phyloP scores from a whole-genome alignment of 805 yeast species.

The Teunomyces funiuensis region DNA sequence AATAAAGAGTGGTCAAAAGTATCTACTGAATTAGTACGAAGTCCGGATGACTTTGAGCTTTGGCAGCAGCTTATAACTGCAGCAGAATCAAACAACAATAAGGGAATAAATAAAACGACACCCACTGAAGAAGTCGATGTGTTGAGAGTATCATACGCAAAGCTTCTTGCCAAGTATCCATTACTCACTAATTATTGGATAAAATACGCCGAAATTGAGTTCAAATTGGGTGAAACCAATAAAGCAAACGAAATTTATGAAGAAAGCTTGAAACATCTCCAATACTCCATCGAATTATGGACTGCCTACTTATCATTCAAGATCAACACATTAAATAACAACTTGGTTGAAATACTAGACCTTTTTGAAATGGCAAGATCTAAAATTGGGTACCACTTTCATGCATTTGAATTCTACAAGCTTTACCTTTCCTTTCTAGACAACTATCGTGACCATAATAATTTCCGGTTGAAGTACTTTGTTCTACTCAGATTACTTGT shows the following conservation, averaged over 20 bases:
- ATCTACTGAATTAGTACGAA: constrained; percentile 29
- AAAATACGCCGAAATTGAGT: constrained; percentile 50
- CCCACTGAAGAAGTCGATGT: constrained; percentile 26
- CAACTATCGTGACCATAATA: constrained; percentile 23
- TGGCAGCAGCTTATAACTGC: constrained; percentile 39
- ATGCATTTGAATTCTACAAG: constrained; percentile 51
- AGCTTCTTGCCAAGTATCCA: constrained; percentile 49
- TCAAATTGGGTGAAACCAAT: constrained; percentile 42
- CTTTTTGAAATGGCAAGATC: constrained; percentile 49
- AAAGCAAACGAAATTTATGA: constrained; percentile 23
- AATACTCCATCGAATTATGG: constrained; percentile 54
- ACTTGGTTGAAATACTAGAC: constrained; percentile 27
- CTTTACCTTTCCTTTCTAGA: constrained; percentile 45
- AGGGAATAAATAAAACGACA: constrained; percentile 36
- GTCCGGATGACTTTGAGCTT: constrained; percentile 34
- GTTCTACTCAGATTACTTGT: constrained; percentile 47
- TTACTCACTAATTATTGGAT: constrained; percentile 56
- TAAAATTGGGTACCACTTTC: constrained; percentile 53
- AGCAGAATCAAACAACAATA: constrained; percentile 27
- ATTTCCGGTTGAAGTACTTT: constrained; percentile 34
- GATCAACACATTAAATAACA: constrained; percentile 28
- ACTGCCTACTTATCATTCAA: constrained; percentile 44
- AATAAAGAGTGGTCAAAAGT: constrained; percentile 27
- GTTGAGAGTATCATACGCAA: constrained; percentile 40
- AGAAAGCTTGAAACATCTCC: constrained; percentile 31